Percentiles rank a stretch among this genome's conserved stretches.
Evolutionary conservation across 768 basidiomycete species (phyloP).

Genomic region (Auricularia sp.): DNA sequence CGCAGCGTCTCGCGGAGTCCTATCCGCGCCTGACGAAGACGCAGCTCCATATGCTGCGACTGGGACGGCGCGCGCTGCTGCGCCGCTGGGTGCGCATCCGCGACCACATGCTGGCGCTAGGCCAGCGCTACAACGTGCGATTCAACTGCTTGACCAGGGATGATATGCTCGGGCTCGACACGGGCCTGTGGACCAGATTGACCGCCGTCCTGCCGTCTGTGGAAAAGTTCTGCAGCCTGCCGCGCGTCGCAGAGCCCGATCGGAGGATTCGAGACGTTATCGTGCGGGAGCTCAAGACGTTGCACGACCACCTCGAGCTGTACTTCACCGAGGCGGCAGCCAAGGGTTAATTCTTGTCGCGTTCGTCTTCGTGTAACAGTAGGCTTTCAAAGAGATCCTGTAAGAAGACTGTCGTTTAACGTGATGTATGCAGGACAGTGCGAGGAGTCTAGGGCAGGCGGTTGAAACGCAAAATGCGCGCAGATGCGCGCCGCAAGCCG

Average conservation of each 20-base stretch:
- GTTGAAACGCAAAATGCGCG: no score
- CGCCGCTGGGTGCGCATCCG: not conserved
- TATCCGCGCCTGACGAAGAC: not conserved
- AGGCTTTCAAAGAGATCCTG: no score
- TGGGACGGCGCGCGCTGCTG: not conserved
- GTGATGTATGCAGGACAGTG: no score
- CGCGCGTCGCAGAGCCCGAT: not conserved
- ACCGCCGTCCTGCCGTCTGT: not conserved
- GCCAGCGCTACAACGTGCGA: not conserved
- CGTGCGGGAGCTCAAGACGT: not conserved
- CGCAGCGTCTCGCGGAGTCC: no score
- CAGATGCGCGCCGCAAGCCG: no score
- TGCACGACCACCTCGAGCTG: not conserved
- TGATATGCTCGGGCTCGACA: not conserved
- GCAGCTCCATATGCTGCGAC: not conserved
- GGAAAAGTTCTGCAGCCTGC: not conserved
- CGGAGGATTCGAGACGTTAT: not conserved
- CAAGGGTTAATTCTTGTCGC: no score
- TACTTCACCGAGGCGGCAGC: not conserved
- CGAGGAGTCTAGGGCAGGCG: no score
- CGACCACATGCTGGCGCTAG: not conserved
- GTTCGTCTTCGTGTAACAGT: no score
- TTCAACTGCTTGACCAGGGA: not conserved
- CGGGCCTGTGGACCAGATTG: not conserved
- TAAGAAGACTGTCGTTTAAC: no score